A percentile compares a stretch with the other conserved stretches of the same genome.
Evolutionary conservation across 306 rosid species (phyloP).

Genomic region (Purshia tridentata): DNA sequence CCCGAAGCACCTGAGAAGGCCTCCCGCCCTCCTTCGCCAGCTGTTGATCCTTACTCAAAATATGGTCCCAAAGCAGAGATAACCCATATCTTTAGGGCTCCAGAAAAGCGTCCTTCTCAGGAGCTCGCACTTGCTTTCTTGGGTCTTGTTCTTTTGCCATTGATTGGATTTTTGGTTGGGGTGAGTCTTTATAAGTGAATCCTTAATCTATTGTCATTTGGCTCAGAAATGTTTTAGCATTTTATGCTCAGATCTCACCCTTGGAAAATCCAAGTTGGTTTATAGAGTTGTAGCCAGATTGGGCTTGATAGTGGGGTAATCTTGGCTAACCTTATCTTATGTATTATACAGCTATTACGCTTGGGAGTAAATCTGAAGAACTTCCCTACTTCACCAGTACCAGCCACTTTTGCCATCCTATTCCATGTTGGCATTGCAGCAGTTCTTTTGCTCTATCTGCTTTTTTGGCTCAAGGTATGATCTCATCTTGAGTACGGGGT

Average conservation of each 20-base stretch:
- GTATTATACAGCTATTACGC: slow-evolving; percentile 55
- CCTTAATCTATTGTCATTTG: slow-evolving; percentile 1
- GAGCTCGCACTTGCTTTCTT: slow-evolving; percentile 81
- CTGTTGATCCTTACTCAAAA: slow-evolving; percentile 70
- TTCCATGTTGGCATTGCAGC: slow-evolving; percentile 78
- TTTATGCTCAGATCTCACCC: not conserved
- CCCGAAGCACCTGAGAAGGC: slow-evolving; percentile 97
- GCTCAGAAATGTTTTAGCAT: not conserved
- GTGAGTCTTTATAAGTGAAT: slow-evolving; percentile 46
- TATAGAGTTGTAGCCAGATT: not conserved
- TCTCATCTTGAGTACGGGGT: not conserved
- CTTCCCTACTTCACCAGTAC: slow-evolving; percentile 66
- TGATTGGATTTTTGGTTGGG: slow-evolving; percentile 82
- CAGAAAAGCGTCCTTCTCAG: slow-evolving; percentile 86
- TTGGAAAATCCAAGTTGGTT: slow-evolving; percentile 2
- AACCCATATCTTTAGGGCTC: slow-evolving; percentile 77
- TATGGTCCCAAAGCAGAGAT: slow-evolving; percentile 90
- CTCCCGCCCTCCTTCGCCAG: slow-evolving; percentile 67
- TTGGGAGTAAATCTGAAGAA: slow-evolving; percentile 87
- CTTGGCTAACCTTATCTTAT: slow-evolving; percentile 20
- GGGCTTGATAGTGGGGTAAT: slow-evolving; percentile 2
- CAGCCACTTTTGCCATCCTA: slow-evolving; percentile 61
- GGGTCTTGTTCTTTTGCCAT: slow-evolving; percentile 71
- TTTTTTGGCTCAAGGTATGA: slow-evolving; percentile 95
- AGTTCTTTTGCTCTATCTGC: slow-evolving; percentile 72